phyloP scores from a whole-genome alignment of 2,329 filamentous ascomycete genomes.

The Colletotrichum spaethianum region DNA sequence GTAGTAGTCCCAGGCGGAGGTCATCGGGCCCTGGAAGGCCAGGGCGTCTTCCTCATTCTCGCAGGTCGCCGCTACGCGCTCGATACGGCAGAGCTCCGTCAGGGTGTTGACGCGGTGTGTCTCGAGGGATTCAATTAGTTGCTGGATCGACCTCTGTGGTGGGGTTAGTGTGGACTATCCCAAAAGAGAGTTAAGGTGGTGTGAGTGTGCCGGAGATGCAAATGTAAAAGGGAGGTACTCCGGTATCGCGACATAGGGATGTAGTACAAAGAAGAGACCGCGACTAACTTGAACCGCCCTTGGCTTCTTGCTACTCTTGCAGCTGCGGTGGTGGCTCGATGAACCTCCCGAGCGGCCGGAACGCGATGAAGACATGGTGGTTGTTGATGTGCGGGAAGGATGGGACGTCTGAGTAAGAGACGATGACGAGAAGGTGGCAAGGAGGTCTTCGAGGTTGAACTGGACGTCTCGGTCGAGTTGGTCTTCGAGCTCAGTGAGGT shows the following conservation, averaged over 20 bases:
- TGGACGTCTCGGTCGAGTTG: constrained; percentile 8
- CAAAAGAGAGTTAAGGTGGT: neutral
- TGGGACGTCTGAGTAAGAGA: neutral
- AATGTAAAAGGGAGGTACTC: neutral
- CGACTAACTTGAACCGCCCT: constrained; percentile 49
- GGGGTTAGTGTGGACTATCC: neutral
- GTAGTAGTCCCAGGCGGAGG: constrained; percentile 79
- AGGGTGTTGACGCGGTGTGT: constrained; percentile 82
- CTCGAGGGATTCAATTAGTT: constrained; percentile 74
- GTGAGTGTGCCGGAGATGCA: neutral
- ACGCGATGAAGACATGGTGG: constrained; percentile 49
- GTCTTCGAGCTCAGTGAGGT: neutral
- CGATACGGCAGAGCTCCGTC: constrained; percentile 79
- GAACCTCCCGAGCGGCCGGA: constrained; percentile 44
- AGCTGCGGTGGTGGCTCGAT: constrained; percentile 43
- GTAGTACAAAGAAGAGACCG: constrained; percentile 48
- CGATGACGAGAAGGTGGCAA: constrained; percentile 9
- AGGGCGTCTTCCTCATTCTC: constrained; percentile 72
- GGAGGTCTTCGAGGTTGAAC: constrained; percentile 24
- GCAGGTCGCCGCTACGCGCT: constrained; percentile 73
- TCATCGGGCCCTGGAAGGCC: constrained; percentile 75
- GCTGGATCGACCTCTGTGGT: constrained; percentile 54
- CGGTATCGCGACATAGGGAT: neutral
- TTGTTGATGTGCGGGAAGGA: neutral
- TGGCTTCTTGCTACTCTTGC: constrained; percentile 46